Percentiles rank a stretch among this genome's conserved stretches.
phyloP scores from a whole-genome alignment of 2,329 filamentous ascomycete genomes.

The Hypomyces rosellus region DNA sequence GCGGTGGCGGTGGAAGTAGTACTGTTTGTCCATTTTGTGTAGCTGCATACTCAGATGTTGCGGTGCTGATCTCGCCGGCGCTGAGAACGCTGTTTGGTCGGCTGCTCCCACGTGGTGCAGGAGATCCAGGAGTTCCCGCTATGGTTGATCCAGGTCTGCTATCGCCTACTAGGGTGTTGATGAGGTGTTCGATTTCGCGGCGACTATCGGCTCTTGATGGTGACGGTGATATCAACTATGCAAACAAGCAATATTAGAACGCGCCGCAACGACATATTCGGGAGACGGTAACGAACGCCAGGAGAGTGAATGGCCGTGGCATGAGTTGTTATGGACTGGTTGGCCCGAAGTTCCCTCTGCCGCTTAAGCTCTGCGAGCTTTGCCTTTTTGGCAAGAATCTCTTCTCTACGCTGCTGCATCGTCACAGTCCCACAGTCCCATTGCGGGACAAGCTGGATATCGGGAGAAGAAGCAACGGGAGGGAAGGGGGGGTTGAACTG shows the following conservation, averaged over 20 bases:
- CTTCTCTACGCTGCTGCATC: constrained; percentile 82
- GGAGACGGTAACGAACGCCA: constrained; percentile 53
- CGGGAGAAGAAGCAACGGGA: constrained; percentile 5
- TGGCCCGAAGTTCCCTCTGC: constrained; percentile 77
- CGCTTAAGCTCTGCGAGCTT: constrained; percentile 95
- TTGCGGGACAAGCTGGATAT: constrained; percentile 31
- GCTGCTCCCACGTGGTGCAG: constrained; percentile 65
- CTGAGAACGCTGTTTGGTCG: constrained; percentile 83
- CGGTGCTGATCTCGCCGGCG: constrained; percentile 71
- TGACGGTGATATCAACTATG: constrained; percentile 56
- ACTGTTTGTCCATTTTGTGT: constrained; percentile 34
- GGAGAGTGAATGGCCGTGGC: constrained; percentile 56
- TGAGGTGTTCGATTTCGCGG: constrained; percentile 76
- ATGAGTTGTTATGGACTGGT: constrained; percentile 63
- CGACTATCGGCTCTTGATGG: constrained; percentile 63
- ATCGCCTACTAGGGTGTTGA: constrained; percentile 76
- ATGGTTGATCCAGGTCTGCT: constrained; percentile 64
- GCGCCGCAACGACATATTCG: neutral
- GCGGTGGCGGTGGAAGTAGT: constrained; percentile 32
- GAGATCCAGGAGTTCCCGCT: constrained; percentile 58
- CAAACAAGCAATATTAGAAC: constrained; percentile 8
- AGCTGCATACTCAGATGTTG: constrained; percentile 55
- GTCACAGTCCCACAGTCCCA: constrained; percentile 40
- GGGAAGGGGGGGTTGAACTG: neutral
- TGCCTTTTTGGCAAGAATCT: constrained; percentile 93